Percentiles rank a stretch among this genome's conserved stretches.
Evolutionary conservation across 2,329 filamentous ascomycete species (phyloP).

Genomic region (Sclerotinia subarctica): DNA sequence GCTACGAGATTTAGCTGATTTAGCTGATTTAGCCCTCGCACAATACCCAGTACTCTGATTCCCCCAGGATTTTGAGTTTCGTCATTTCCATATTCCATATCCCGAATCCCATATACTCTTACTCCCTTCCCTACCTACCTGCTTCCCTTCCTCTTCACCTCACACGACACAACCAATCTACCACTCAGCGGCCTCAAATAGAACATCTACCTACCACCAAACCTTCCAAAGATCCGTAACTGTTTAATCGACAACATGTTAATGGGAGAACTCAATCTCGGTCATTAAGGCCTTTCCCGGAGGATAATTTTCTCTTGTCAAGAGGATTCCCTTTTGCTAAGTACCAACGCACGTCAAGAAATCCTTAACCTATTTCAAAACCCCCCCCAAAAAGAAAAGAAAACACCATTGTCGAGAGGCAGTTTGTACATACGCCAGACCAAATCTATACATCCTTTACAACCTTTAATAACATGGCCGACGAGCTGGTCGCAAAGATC

Average conservation of each 20-base stretch:
- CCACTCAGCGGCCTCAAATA: neutral
- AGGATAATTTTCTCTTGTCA: slow-evolving; percentile 4
- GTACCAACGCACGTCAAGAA: neutral
- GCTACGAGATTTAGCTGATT: neutral
- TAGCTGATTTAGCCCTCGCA: neutral
- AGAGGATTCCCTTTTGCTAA: slow-evolving; percentile 1
- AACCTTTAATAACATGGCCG: slow-evolving; percentile 19
- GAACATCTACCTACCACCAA: neutral
- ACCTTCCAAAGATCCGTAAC: neutral
- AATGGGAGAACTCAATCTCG: neutral
- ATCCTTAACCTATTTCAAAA: neutral
- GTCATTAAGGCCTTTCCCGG: neutral
- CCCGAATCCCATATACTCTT: neutral
- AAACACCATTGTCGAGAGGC: neutral
- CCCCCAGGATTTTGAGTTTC: slow-evolving; percentile 10
- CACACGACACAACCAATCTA: neutral
- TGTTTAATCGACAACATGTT: neutral
- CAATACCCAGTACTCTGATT: neutral
- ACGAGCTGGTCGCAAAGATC: slow-evolving; percentile 21
- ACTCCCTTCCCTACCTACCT: neutral
- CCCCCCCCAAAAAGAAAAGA: neutral
- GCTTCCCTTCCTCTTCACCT: neutral
- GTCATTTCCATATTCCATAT: neutral
- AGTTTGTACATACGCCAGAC: neutral
- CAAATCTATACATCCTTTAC: neutral